phyloP scores from a whole-genome alignment of 306 rosid species.

The Hippophae tibetana region DNA sequence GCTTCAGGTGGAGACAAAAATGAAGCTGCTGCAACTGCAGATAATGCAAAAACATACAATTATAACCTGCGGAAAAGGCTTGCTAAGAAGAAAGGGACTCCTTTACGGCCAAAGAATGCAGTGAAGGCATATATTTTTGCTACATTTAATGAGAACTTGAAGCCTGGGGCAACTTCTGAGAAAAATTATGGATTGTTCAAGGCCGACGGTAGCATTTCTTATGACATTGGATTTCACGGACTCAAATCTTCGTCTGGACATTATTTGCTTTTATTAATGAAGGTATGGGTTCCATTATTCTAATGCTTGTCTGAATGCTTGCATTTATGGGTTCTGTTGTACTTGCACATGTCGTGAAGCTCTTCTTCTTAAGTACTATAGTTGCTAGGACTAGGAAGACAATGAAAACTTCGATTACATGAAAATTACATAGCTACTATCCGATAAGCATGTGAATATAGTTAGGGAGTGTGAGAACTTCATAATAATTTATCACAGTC shows the following conservation, averaged over 20 bases:
- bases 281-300: slow-evolving; percentile 38
- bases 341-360: too few relatives aligned
- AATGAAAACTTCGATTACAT: too few relatives aligned
- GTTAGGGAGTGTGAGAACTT: too few relatives aligned
- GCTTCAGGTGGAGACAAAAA: slow-evolving; percentile 63
- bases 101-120: slow-evolving; percentile 63
- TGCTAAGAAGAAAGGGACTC: slow-evolving; percentile 93
- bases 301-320: slow-evolving; percentile 1
- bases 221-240: slow-evolving; percentile 81
- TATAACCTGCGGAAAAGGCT: slow-evolving; percentile 84
- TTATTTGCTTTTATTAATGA: slow-evolving; percentile 40
- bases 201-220: slow-evolving; percentile 85
- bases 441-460: too few relatives aligned
- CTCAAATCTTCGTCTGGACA: slow-evolving; percentile 59
- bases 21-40: slow-evolving; percentile 62
- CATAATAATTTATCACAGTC: too few relatives aligned
- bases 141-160: slow-evolving; percentile 62
- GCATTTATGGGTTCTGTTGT: not conserved
- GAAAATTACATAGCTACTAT: too few relatives aligned
- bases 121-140: slow-evolving; percentile 88
- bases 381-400: too few relatives aligned
- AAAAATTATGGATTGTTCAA: slow-evolving; percentile 79
- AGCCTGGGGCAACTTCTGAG: slow-evolving; percentile 68
- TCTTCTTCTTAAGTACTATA: too few relatives aligned
- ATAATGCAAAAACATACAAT: slow-evolving; percentile 78